A percentile compares a stretch with the other conserved stretches of the same genome.
Conservation (phyloP, 192 early-diverging fungal species). For the Phycomyces nitens region DNA sequence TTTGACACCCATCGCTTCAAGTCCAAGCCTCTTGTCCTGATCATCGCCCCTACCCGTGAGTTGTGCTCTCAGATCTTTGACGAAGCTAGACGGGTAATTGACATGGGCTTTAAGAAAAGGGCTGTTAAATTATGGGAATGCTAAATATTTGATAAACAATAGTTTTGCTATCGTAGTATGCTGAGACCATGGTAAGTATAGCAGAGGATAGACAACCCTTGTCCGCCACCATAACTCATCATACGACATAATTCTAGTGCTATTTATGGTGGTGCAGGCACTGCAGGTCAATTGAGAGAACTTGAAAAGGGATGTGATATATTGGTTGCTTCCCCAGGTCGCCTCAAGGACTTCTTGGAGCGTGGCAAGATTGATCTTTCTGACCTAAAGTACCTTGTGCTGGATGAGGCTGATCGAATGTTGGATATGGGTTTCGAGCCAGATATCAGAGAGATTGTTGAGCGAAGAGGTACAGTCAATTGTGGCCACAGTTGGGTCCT, state of each 20-base stretch:
- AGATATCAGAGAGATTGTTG: slow-evolving; percentile 64
- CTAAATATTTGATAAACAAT: no score
- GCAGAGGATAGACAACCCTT: slow-evolving; percentile 42
- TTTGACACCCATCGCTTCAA: slow-evolving; percentile 1
- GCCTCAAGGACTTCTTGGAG: slow-evolving; percentile 70
- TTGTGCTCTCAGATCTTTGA: slow-evolving; percentile 79
- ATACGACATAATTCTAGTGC: slow-evolving; percentile 1
- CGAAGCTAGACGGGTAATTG: slow-evolving; percentile 66
- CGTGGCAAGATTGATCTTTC: slow-evolving; percentile 41
- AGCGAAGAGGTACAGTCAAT: slow-evolving; percentile 16
- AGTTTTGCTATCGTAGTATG: slow-evolving; percentile 30
- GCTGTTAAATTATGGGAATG: no score
- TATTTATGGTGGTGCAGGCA: slow-evolving; percentile 63
- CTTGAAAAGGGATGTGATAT: slow-evolving; percentile 66
- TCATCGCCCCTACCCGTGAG: slow-evolving; percentile 91
- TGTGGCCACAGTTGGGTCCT: background rate
- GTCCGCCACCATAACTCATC: background rate
- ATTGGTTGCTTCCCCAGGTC: slow-evolving; percentile 92
- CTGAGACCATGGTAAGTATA: slow-evolving; percentile 51
- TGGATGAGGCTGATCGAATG: slow-evolving; percentile 93
- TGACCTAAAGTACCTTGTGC: slow-evolving; percentile 62
- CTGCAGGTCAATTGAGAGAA: slow-evolving; percentile 45
- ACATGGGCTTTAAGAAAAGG: background rate
- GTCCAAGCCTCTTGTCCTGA: slow-evolving; percentile 40
- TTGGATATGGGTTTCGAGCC: slow-evolving; percentile 92